Conservation (phyloP, 1,284 basidiomycete species). For the Limonomyces culmigenus region DNA sequence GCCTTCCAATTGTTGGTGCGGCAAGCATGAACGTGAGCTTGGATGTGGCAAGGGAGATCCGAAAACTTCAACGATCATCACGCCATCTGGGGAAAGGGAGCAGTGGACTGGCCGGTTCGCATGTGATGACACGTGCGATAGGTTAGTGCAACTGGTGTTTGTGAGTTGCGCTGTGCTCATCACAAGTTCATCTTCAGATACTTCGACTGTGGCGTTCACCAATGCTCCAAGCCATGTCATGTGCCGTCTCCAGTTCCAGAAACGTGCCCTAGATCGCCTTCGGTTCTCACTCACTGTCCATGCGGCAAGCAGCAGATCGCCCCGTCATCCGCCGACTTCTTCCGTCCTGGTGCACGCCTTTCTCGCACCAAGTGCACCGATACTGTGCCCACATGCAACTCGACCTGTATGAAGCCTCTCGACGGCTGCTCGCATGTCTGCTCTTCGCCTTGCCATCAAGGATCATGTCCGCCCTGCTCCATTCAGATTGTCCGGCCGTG, state of each 20-base stretch:
- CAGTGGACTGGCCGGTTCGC: conserved; percentile 56
- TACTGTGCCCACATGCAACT: conserved; percentile 65
- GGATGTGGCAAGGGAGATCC: conserved; percentile 44
- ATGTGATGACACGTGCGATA: conserved; percentile 46
- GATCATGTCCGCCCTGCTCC: conserved; percentile 60
- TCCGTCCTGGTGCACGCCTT: conserved; percentile 16
- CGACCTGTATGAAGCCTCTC: conserved; percentile 48
- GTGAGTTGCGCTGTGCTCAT: background rate
- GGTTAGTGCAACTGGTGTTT: conserved; percentile 21
- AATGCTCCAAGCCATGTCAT: conserved; percentile 56
- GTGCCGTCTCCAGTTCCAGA: conserved; percentile 42
- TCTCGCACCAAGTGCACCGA: conserved; percentile 48
- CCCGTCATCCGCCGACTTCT: conserved; percentile 14
- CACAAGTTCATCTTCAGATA: conserved; percentile 19
- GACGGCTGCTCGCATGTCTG: conserved; percentile 56
- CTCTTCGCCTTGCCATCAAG: conserved; percentile 35
- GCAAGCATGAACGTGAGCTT: conserved; percentile 41
- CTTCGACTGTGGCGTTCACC: conserved; percentile 66
- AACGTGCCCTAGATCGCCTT: conserved; percentile 61
- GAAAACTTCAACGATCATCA: conserved; percentile 13
- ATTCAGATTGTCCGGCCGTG: conserved; percentile 57
- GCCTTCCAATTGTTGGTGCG: conserved; percentile 58
- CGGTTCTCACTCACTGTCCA: conserved; percentile 54
- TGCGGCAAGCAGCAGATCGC: conserved; percentile 56
- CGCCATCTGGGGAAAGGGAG: conserved; percentile 17